Base-by-base conservation (phyloP, 805 yeast genomes). In the Candida adriatica region DNA sequence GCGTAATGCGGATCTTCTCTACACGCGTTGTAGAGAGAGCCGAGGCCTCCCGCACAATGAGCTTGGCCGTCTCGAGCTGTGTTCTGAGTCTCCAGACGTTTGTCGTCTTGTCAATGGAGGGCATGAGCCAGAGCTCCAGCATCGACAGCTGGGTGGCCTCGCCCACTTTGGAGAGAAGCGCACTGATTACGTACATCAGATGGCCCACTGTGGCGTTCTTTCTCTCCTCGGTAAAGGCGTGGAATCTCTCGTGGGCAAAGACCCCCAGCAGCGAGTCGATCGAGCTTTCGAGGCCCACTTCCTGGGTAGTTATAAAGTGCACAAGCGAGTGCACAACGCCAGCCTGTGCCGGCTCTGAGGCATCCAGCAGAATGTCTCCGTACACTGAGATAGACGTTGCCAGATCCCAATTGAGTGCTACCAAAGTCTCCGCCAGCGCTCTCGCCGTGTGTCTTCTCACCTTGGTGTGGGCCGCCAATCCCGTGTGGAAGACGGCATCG, bases 251-350 rank as follows among this genome's bases (percentile, higher is more conserved):
- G 16, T 49, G 48, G 21, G 54, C 48, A 16, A 61, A 52, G n/a
- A 50, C 29, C 6, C 42, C 41, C 13, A 51, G 29, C 6, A 62
- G 27, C 8, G 38, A 33, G 13, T 55, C 38, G 35, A 62, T 55
- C 13, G 45, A 44, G 6, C 38, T 31, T 14, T 42, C 43, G 6
- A 62, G 31, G 30, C 51, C 59, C 1, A 48, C 42, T 9, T 36
- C 40, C 29, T 59, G 53, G 6, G 40, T 33, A 1, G 51, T 41
- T 11, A 49, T 36, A 30, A 52, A 64, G 26, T 64, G 64, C 11
- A 53, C 38, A 8, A 63, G 37, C 0, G 69, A 59, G 35, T 61
- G 61, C 22, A 64, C 48, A 13, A 61, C 43, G 2, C 61, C 62
- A 3, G 51, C 36, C 22, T 48, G 49, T 18, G 39, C 48, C 24